Evolutionary conservation across 2,329 filamentous ascomycete species (phyloP), one percentile per base, ranked within the genome.

Genomic region (Cytospora chrysosperma): DNA sequence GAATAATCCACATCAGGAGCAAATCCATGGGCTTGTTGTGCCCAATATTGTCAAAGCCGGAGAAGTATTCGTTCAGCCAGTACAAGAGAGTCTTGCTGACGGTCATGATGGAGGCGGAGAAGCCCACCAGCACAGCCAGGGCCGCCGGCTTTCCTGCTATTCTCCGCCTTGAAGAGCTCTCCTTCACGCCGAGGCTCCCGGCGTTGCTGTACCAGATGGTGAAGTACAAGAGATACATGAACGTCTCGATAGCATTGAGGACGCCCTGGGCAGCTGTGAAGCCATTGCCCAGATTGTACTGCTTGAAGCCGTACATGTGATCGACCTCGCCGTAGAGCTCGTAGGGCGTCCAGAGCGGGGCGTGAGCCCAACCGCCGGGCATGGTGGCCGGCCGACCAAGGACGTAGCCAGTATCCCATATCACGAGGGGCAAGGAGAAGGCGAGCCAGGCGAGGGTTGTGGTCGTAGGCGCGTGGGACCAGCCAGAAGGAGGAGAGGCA

Each of bases 361-460:
- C 80, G 78, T 96, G 91, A 59, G 89, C 79, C 54, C 75, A 77
- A 19, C 92, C 92, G 69, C 91, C 91, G 0, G 88, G 86, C 90
- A 97, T 95, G 63, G 87, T 90, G 75, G 88, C 85, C 32, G 93
- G 93, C 24, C 93, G 90, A 60, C 91, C 79, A 54, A 96, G 80
- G 47, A 96, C 86, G 78, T 96, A 97, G 63, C 81, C 79, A 32
- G 85, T 85, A 77, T 97, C 93, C 93, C 93, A 96, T 57, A 85
- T 72, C 56, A 96, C 91, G 65, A 96, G 82, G 1, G 91, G 91
- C 19, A 95, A 77, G 24, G 90, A 93, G 66, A 94, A 67, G 64
- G 82, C 76, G 28, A 96, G 81, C 92, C 92, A 96, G 67, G 87
- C 68, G 51, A 92, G 82, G 26, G 79, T 83, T 1, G 73, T 61